Evolutionary conservation across 2,329 filamentous ascomycete species (phyloP).

Genomic region (Rhinocladiella similis): DNA sequence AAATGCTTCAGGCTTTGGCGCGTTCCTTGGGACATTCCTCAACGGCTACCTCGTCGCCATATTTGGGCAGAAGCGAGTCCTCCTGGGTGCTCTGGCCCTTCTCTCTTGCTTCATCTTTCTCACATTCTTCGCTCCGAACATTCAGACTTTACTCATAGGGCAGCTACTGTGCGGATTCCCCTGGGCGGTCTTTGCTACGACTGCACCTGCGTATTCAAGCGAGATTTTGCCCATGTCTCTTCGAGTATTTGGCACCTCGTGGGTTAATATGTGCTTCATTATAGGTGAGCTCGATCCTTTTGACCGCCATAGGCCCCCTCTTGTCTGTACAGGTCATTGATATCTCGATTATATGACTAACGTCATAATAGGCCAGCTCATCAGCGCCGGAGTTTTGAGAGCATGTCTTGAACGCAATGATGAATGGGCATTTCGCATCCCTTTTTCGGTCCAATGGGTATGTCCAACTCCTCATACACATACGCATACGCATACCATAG

Average conservation of each 20-base stretch:
- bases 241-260: slow-evolving; percentile 16
- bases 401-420: slow-evolving; percentile 16
- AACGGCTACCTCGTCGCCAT: slow-evolving; percentile 18
- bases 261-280: slow-evolving; percentile 17
- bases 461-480: not conserved
- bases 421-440: slow-evolving; percentile 32
- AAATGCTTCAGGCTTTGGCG: slow-evolving; percentile 18
- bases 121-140: slow-evolving; percentile 32
- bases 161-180: slow-evolving; percentile 31
- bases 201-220: slow-evolving; percentile 20
- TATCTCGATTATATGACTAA: slow-evolving; percentile 16
- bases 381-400: slow-evolving; percentile 34
- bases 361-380: slow-evolving; percentile 25
- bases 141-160: slow-evolving; percentile 31
- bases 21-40: slow-evolving; percentile 18
- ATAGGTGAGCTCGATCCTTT: slow-evolving; percentile 5
- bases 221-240: slow-evolving; percentile 22
- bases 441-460: slow-evolving; percentile 23
- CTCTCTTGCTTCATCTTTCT: slow-evolving; percentile 32
- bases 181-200: slow-evolving; percentile 24
- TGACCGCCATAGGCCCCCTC: too few species aligned
- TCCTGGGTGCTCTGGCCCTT: slow-evolving; percentile 15
- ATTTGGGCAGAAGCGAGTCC: slow-evolving; percentile 21
- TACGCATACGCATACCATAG: too few species aligned
- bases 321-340: too few species aligned